A percentile compares a stretch with the other conserved stretches of the same genome.
phyloP scores from a whole-genome alignment of 805 yeast genomes.

The Starmera pachycereana region DNA sequence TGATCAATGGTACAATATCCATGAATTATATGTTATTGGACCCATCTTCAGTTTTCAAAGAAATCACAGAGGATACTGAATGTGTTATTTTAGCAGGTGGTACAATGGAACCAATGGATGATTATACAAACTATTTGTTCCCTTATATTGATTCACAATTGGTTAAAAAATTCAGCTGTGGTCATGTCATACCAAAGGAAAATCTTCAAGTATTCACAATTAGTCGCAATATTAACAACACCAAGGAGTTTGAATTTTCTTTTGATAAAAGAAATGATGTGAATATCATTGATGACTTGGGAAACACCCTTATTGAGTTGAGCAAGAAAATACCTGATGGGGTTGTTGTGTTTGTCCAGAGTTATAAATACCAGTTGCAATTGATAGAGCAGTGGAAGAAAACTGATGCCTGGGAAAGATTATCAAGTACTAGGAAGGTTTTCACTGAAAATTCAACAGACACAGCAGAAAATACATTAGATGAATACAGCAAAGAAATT shows the following conservation, averaged over 20 bases:
- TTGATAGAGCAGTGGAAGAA: conserved; percentile 44
- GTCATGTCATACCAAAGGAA: conserved; percentile 69
- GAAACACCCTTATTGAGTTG: conserved; percentile 34
- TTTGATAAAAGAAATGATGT: conserved; percentile 47
- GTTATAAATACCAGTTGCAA: conserved; percentile 60
- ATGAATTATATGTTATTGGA: conserved; percentile 70
- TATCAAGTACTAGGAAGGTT: conserved; percentile 33
- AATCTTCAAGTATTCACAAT: conserved; percentile 57
- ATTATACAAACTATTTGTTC: conserved; percentile 53
- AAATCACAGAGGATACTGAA: conserved; percentile 50
- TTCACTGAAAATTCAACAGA: conserved; percentile 52
- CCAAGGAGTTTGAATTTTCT: conserved; percentile 47
- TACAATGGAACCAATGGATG: conserved; percentile 85
- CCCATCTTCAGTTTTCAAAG: conserved; percentile 61
- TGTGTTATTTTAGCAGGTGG: conserved; percentile 88
- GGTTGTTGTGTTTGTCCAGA: conserved; percentile 73
- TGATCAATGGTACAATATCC: conserved; percentile 15
- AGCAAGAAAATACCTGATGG: conserved; percentile 53
- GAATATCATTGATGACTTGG: conserved; percentile 38
- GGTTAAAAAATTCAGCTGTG: conserved; percentile 57
- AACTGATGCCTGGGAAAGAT: conserved; percentile 19
- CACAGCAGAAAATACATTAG: conserved; percentile 35
- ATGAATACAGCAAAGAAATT: conserved; percentile 39
- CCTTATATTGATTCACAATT: conserved; percentile 38
- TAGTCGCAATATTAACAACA: conserved; percentile 6